phyloP scores from a whole-genome alignment of 257 asterid species.

The Sherardia arvensis region DNA sequence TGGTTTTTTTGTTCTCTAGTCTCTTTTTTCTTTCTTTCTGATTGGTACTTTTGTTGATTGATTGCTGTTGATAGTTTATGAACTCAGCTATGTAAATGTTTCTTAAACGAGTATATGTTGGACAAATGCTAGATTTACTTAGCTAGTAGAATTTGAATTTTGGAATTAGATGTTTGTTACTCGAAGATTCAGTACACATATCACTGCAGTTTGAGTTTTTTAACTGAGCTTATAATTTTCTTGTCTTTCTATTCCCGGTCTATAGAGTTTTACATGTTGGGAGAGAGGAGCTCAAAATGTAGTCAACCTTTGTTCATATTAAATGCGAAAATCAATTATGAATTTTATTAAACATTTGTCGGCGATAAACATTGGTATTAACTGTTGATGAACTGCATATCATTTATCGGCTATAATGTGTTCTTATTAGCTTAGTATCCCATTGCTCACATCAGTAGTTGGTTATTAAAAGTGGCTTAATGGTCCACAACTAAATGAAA shows the following conservation, averaged over 20 bases:
- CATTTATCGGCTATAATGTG: background rate
- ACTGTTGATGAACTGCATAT: no score
- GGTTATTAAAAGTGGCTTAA: background rate
- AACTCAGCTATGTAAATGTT: background rate
- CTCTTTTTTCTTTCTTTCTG: background rate
- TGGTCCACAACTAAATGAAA: background rate
- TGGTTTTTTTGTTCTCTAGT: slow-evolving; percentile 5
- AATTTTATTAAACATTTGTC: no score
- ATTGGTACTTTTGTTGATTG: slow-evolving; percentile 2
- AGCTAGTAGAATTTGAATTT: no score
- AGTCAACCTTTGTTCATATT: background rate
- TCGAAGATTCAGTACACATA: background rate
- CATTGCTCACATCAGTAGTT: background rate
- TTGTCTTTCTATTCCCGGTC: background rate
- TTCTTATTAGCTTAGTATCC: background rate
- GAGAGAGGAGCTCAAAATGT: background rate
- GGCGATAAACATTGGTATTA: no score
- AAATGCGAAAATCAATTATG: no score
- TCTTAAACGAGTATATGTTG: background rate
- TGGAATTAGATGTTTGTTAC: background rate
- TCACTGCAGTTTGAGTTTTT: background rate
- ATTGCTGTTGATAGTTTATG: background rate
- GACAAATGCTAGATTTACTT: background rate
- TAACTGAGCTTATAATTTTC: background rate
- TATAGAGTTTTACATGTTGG: background rate